Percentiles rank a stretch among this genome's conserved stretches.
Evolutionary conservation across 164 flowering plant genomes (phyloP).

Genomic region (Liriodendron chinense): DNA sequence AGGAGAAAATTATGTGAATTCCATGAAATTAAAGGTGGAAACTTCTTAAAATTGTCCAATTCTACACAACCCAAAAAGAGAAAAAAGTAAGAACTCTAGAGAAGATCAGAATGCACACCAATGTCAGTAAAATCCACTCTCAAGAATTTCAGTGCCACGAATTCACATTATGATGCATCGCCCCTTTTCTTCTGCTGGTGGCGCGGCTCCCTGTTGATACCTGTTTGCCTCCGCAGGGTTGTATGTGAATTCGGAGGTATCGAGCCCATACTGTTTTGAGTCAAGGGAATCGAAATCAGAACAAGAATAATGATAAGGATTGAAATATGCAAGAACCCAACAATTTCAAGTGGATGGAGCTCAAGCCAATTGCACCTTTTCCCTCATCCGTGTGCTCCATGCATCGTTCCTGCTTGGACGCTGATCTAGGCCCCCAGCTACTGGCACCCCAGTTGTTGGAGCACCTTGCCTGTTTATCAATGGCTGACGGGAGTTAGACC

Average conservation of each 20-base stretch:
- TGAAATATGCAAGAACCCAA: neutral
- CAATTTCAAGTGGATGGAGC: neutral
- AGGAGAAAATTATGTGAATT: neutral
- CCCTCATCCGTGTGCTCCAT: constrained; percentile 91
- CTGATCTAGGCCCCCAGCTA: constrained; percentile 54
- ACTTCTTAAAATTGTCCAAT: neutral
- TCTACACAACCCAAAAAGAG: neutral
- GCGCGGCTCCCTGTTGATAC: constrained; percentile 47
- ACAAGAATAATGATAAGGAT: neutral
- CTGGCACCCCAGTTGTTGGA: constrained; percentile 70
- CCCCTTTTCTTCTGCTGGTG: constrained; percentile 59
- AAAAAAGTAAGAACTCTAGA: neutral
- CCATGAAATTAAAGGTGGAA: neutral
- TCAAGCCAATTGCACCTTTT: constrained; percentile 48
- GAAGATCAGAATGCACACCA: neutral
- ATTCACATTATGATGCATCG: constrained; percentile 72
- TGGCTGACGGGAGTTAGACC: constrained; percentile 58
- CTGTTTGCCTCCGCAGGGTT: constrained; percentile 67
- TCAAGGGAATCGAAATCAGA: neutral
- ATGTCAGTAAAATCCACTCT: neutral
- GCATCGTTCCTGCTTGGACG: constrained; percentile 79
- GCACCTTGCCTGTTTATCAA: constrained; percentile 50
- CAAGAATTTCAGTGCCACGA: neutral
- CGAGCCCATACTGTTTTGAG: constrained; percentile 66
- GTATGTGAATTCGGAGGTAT: constrained; percentile 86